A percentile compares a stretch with the other conserved stretches of the same genome.
Conservation (phyloP, 441 rosid genomes). For the Syzygium malaccense region DNA sequence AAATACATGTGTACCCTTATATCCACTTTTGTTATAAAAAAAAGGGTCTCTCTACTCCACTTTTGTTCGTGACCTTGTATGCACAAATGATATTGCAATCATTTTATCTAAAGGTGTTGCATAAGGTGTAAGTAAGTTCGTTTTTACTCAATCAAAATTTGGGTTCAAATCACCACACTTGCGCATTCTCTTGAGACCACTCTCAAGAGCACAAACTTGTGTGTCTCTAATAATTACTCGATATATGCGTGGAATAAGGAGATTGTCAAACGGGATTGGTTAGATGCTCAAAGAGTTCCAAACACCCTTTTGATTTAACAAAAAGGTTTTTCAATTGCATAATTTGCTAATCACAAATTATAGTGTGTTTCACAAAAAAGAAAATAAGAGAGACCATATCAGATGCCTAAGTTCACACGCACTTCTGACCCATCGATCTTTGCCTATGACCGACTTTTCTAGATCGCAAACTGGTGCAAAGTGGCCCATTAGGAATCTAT, state of each 20-base stretch:
- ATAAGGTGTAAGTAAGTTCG: not conserved
- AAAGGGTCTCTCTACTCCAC: not conserved
- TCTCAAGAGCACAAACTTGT: not conserved
- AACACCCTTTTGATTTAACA: not conserved
- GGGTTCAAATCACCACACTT: not conserved
- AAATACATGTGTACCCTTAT: not conserved
- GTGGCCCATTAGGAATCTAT: not conserved
- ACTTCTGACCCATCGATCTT: not conserved
- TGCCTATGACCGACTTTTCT: not conserved
- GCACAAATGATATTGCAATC: rapidly evolving
- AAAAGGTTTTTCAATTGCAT: not conserved
- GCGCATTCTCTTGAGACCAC: rapidly evolving
- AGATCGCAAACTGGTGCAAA: not conserved
- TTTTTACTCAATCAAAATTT: not conserved
- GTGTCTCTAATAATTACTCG: not conserved
- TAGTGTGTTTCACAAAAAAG: not conserved
- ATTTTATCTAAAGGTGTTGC: not conserved
- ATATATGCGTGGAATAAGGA: not conserved
- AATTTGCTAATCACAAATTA: not conserved
- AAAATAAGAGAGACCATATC: not conserved
- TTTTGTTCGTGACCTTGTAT: not conserved
- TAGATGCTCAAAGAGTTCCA: not conserved
- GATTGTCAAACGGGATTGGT: not conserved
- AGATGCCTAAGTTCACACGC: not conserved
- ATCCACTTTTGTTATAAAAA: not conserved